Evolutionary conservation across 768 basidiomycete species (phyloP).

Genomic region (Agrocybe praecox): DNA sequence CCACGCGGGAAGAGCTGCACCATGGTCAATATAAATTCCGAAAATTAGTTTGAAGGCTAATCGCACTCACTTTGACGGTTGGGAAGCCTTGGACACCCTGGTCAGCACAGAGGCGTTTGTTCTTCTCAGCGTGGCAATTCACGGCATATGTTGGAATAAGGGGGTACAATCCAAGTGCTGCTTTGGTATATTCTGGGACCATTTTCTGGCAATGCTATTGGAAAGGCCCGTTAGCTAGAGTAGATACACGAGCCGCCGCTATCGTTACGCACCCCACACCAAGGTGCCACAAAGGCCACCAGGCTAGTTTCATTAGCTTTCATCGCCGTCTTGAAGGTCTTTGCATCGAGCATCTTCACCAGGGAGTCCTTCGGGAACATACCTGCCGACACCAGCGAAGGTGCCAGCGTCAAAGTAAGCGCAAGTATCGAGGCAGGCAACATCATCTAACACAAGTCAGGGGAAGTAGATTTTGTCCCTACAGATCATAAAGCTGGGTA

Average conservation of each 20-base stretch:
- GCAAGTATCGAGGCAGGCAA: slow-evolving; percentile 38
- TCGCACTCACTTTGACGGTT: slow-evolving; percentile 72
- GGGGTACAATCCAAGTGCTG: slow-evolving; percentile 77
- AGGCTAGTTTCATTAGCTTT: slow-evolving; percentile 76
- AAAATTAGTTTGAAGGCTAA: no score
- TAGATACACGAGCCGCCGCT: background rate
- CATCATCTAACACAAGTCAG: slow-evolving; percentile 26
- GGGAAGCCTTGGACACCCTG: slow-evolving; percentile 93
- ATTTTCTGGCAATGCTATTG: slow-evolving; percentile 81
- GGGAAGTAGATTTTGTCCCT: slow-evolving; percentile 2
- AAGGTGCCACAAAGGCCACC: slow-evolving; percentile 93
- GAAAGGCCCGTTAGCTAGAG: background rate
- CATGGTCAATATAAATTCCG: background rate
- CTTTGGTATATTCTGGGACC: slow-evolving; percentile 84
- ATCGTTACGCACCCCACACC: slow-evolving; percentile 74
- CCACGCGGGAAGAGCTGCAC: slow-evolving; percentile 79
- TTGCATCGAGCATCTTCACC: slow-evolving; percentile 76
- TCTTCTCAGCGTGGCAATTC: slow-evolving; percentile 86
- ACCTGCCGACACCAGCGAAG: slow-evolving; percentile 54
- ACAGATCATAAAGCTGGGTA: slow-evolving; percentile 5
- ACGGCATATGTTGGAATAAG: slow-evolving; percentile 89
- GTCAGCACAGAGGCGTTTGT: slow-evolving; percentile 81
- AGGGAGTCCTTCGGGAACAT: slow-evolving; percentile 48
- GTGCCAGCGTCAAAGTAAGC: slow-evolving; percentile 39
- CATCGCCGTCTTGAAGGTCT: slow-evolving; percentile 72